Conservation (phyloP, 257 asterid species). For the Solanum virginianum region DNA sequence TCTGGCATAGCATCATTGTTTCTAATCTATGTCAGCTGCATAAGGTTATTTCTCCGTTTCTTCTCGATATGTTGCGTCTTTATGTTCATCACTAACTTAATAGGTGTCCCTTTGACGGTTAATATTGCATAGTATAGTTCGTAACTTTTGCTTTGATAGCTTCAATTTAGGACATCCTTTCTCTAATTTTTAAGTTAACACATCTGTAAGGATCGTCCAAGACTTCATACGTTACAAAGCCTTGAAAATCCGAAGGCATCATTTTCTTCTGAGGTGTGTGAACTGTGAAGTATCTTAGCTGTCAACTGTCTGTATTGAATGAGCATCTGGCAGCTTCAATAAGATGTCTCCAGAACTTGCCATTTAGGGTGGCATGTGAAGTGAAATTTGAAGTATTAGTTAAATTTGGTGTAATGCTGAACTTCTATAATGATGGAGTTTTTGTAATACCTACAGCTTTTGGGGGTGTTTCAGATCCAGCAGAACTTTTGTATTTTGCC, state of each 20-base stretch:
- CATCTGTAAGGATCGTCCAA: not conserved
- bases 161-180: not conserved
- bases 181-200: not conserved
- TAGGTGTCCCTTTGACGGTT: not conserved
- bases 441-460: not conserved
- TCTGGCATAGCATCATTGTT: not conserved
- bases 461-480: not conserved
- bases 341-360: not conserved
- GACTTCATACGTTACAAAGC: not conserved
- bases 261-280: not conserved
- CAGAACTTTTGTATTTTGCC: not conserved
- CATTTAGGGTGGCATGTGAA: not conserved
- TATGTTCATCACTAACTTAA: not conserved
- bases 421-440: not conserved
- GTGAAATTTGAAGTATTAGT: not conserved
- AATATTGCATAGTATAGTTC: not conserved
- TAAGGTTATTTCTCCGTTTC: not conserved
- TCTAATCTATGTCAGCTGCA: not conserved
- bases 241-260: not conserved
- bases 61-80: not conserved
- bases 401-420: not conserved
- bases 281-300: not conserved
- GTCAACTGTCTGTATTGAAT: not conserved
- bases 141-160: not conserved
- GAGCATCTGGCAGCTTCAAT: not conserved